Percentiles rank a stretch among this genome's conserved stretches.
These are phyloP conservation scores for Lactifluus subvellereus DNA, from an alignment of 768 basidiomycete species.

Conservation along the genomic window DNA sequence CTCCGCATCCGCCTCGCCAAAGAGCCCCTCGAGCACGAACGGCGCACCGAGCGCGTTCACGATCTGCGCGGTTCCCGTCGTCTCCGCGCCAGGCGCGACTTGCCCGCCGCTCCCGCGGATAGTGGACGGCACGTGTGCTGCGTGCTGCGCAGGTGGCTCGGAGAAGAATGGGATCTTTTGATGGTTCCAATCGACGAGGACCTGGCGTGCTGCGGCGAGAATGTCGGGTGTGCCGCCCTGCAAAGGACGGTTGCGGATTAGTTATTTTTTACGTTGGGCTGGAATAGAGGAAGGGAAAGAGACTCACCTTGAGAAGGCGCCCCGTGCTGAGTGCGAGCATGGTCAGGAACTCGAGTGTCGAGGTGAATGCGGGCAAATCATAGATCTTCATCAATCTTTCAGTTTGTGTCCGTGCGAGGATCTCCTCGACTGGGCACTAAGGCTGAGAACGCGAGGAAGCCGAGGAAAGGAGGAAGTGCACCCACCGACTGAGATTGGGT, in stretches of 20 bases:
- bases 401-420: slow-evolving; percentile 63
- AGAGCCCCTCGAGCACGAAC: slow-evolving; percentile 77
- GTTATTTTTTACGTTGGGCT: neutral
- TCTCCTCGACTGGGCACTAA: slow-evolving; percentile 72
- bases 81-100: slow-evolving; percentile 72
- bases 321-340: slow-evolving; percentile 83
- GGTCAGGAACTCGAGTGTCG: slow-evolving; percentile 79
- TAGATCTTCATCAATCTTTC: slow-evolving; percentile 81
- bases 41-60: slow-evolving; percentile 64
- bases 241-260: neutral
- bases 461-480: neutral
- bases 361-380: slow-evolving; percentile 66
- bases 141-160: too few relatives aligned
- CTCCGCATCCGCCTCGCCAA: slow-evolving; percentile 64
- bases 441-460: neutral
- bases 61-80: slow-evolving; percentile 77
- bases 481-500: slow-evolving; percentile 85
- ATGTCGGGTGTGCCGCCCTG: slow-evolving; percentile 91
- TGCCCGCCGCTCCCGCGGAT: slow-evolving; percentile 33
- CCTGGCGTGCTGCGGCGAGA: slow-evolving; percentile 70
- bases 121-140: slow-evolving; percentile 31
- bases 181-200: slow-evolving; percentile 68
- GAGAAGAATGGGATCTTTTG: neutral
- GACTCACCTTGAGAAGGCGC: slow-evolving; percentile 67
- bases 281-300: neutral